Percentiles rank a stretch among this genome's conserved stretches.
phyloP scores from a whole-genome alignment of 108 stramenopile genomes.

The Cylindrotheca closterium region DNA sequence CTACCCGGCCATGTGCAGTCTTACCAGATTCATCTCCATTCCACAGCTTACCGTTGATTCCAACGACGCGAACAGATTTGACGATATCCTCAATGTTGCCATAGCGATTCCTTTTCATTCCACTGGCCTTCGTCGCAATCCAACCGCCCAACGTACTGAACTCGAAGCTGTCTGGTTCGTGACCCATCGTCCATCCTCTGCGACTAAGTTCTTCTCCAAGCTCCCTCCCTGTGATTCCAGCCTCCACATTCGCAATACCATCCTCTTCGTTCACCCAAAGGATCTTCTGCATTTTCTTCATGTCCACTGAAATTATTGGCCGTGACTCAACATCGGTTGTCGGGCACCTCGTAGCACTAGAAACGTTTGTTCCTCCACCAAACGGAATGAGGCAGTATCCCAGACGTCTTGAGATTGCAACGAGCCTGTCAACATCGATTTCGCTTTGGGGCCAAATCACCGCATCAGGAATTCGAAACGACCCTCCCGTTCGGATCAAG shows the following conservation, averaged over 20 bases:
- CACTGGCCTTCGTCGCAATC: constrained; percentile 96
- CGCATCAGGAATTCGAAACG: constrained; percentile 74
- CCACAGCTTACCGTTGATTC: constrained; percentile 55
- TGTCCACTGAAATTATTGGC: constrained; percentile 87
- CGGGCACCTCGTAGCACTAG: constrained; percentile 82
- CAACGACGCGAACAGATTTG: constrained; percentile 70
- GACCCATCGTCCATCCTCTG: constrained; percentile 90
- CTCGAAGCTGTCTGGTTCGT: constrained; percentile 94
- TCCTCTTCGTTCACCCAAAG: constrained; percentile 86
- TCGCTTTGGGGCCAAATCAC: constrained; percentile 73
- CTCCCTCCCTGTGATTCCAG: constrained; percentile 83
- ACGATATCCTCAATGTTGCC: constrained; percentile 98
- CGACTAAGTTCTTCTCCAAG: constrained; percentile 66
- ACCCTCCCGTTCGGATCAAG: constrained; percentile 53
- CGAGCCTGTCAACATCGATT: constrained; percentile 49
- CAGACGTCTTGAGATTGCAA: constrained; percentile 49
- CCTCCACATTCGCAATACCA: constrained; percentile 83
- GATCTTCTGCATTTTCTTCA: constrained; percentile 79
- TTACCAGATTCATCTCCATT: constrained; percentile 37
- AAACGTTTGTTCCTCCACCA: constrained; percentile 94
- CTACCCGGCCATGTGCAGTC: constrained; percentile 62
- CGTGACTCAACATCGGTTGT: constrained; percentile 60
- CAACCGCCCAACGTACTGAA: constrained; percentile 96
- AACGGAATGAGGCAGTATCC: constrained; percentile 90
- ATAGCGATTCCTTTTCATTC: constrained; percentile 94